Conservation (phyloP, 805 yeast genomes). For the Wickerhamomyces queroliae region DNA sequence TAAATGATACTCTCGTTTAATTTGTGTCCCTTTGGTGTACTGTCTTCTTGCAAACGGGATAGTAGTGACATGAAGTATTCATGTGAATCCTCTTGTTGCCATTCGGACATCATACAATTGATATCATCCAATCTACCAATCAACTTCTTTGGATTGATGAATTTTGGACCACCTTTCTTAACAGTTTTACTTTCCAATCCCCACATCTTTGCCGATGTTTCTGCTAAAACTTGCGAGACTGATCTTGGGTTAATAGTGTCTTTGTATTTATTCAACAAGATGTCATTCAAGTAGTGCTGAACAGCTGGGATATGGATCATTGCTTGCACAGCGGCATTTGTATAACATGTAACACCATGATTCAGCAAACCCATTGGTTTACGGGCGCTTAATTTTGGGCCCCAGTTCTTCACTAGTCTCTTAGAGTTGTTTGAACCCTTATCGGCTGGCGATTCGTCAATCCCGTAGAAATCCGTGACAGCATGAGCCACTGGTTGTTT, state of each 20-base stretch:
- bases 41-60: slow-evolving; percentile 85
- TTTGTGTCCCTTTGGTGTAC: slow-evolving; percentile 86
- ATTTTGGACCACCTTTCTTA: slow-evolving; percentile 28
- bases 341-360: slow-evolving; percentile 95
- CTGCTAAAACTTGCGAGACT: slow-evolving; percentile 63
- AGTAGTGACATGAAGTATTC: slow-evolving; percentile 93
- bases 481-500: slow-evolving; percentile 36
- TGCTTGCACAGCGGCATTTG: slow-evolving; percentile 92
- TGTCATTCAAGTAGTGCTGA: slow-evolving; percentile 72
- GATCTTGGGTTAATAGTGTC: slow-evolving; percentile 44
- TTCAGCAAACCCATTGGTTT: slow-evolving; percentile 73
- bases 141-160: slow-evolving; percentile 70
- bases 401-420: slow-evolving; percentile 70
- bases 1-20: slow-evolving; percentile 76
- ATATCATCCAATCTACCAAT: slow-evolving; percentile 72
- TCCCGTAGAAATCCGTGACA: slow-evolving; percentile 48
- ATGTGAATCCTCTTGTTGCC: slow-evolving; percentile 98
- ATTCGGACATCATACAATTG: slow-evolving; percentile 93
- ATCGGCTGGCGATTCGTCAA: slow-evolving; percentile 54
- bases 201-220: slow-evolving; percentile 68
- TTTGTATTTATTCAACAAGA: slow-evolving; percentile 47
- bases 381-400: slow-evolving; percentile 35
- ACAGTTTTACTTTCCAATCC: slow-evolving; percentile 36
- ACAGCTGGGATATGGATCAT: slow-evolving; percentile 88
- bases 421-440: slow-evolving; percentile 55